Base-by-base conservation (phyloP, 805 yeast genomes). In the Wickerhamiella allomyrinae region DNA sequence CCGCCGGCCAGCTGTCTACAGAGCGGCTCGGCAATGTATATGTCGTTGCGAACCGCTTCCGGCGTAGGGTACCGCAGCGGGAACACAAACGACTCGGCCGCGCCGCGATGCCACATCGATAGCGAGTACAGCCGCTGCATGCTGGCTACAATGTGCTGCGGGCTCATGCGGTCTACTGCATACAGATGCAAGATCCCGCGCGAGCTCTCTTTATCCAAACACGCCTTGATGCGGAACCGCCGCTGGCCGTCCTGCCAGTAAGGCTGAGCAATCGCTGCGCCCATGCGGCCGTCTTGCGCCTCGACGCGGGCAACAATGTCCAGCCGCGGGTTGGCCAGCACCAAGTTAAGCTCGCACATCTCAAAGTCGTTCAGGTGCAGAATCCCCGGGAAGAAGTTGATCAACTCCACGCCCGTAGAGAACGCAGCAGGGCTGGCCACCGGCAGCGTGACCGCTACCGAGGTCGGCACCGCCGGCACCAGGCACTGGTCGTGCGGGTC, bases 1-100 rank as follows among this genome's bases (percentile, higher is more conserved):
- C 74, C 74, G 15, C 61, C 63, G 7, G 69, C 61, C 38, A 91
- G 60, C 44, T 71, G 67, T 50, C 70, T 72, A 47, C 78, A 73
- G 58, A 89, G 97, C 2, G 98, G 98, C 49, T 80, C 84, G 42
- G 74, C 69, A 44, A 91, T 72, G 59, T 89, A 91, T 38, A 85
- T 59, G 57, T 89, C 98, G 46, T 77, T 74, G 35, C 69, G 68
- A 53, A 73, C 76, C 22, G 79, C 71, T 46, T 72, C 76, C 14
- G 80, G 77, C 0, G 89, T 75, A 1, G 91, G 85, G 49, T 72
- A 77, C 41, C 84, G 64, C 15, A 75, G 74, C 14, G 82, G 83
- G 58, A 85, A 81, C 46, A 76, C 76, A 39, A 76, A 69, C 10
- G 50, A 47, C 38, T 43, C 45, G 53, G 69, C 68, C 36, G 67